Evolutionary conservation across 1,139 yeast genomes (phyloP).

Genomic region (Geotrichum armillariae): DNA sequence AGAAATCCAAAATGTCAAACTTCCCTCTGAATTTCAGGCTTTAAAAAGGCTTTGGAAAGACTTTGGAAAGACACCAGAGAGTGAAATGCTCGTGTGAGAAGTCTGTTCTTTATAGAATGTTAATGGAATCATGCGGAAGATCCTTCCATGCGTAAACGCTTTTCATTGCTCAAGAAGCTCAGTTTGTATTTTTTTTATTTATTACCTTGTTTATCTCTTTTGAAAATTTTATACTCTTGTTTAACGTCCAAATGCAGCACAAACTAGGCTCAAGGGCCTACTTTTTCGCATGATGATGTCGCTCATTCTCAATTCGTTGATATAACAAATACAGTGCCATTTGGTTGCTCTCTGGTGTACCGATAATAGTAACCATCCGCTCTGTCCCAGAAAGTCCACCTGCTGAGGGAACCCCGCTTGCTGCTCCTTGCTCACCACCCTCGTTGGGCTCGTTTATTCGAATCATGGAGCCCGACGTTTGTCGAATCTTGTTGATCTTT

Average conservation of each 20-base stretch:
- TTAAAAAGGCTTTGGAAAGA: too few relatives aligned
- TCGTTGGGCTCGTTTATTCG: slow-evolving; percentile 29
- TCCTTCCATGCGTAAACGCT: too few relatives aligned
- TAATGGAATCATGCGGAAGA: too few relatives aligned
- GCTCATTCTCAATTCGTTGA: slow-evolving; percentile 33
- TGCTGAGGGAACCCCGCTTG: slow-evolving; percentile 8
- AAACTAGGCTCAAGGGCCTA: too few relatives aligned
- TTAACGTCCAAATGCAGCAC: background rate
- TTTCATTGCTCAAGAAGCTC: too few relatives aligned
- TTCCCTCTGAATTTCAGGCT: too few relatives aligned
- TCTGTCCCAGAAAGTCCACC: slow-evolving; percentile 42
- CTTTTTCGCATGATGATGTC: slow-evolving; percentile 23
- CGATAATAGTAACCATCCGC: slow-evolving; percentile 69
- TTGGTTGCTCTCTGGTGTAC: slow-evolving; percentile 59
- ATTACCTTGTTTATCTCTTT: too few relatives aligned
- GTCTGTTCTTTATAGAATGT: too few relatives aligned
- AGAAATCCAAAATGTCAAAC: too few relatives aligned
- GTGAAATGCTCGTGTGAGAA: too few relatives aligned
- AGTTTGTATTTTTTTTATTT: too few relatives aligned
- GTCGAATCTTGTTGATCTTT: slow-evolving; percentile 77
- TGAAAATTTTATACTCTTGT: background rate
- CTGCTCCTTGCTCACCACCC: slow-evolving; percentile 13
- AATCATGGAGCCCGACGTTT: slow-evolving; percentile 70
- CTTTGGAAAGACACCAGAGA: too few relatives aligned
- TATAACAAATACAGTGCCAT: slow-evolving; percentile 31